Conservation (phyloP, 139 green algal genomes). For the Limnomonas spitsbergensis region DNA sequence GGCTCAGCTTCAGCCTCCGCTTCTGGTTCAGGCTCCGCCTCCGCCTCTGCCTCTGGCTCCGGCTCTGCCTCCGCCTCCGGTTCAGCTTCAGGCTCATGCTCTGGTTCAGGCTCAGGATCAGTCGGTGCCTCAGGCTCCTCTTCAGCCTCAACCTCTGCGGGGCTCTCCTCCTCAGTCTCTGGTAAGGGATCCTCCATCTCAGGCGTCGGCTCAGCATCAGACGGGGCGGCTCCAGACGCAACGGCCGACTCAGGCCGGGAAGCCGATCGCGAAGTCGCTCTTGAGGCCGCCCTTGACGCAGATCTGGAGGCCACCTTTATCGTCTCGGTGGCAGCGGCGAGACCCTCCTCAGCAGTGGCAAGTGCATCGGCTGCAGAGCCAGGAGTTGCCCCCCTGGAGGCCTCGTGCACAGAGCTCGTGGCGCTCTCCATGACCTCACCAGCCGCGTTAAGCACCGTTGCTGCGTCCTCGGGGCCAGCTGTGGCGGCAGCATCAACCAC, state of each 20-base stretch:
- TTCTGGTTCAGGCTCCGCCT: neutral
- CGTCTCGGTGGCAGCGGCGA: neutral
- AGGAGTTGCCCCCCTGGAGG: neutral
- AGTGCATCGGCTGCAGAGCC: neutral
- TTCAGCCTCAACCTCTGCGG: neutral
- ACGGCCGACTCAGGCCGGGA: too few species aligned
- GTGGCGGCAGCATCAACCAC: neutral
- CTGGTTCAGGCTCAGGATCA: neutral
- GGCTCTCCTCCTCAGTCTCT: neutral
- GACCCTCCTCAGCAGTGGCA: neutral
- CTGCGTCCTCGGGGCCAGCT: neutral
- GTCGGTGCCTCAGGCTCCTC: constrained; percentile 1
- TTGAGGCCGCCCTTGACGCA: too few species aligned
- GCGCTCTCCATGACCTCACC: neutral
- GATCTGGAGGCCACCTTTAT: too few species aligned
- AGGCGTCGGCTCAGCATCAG: neutral
- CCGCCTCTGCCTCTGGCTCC: neutral
- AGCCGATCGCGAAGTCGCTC: too few species aligned
- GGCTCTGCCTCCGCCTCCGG: neutral
- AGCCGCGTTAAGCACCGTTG: neutral
- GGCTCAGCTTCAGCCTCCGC: neutral
- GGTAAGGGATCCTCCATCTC: neutral
- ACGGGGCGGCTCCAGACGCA: neutral
- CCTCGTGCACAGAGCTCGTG: neutral
- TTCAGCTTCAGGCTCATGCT: neutral